Evolutionary conservation across 1,284 basidiomycete species (phyloP), one percentile per base, ranked within the genome.

Genomic region (Ganoderma multipileum): DNA sequence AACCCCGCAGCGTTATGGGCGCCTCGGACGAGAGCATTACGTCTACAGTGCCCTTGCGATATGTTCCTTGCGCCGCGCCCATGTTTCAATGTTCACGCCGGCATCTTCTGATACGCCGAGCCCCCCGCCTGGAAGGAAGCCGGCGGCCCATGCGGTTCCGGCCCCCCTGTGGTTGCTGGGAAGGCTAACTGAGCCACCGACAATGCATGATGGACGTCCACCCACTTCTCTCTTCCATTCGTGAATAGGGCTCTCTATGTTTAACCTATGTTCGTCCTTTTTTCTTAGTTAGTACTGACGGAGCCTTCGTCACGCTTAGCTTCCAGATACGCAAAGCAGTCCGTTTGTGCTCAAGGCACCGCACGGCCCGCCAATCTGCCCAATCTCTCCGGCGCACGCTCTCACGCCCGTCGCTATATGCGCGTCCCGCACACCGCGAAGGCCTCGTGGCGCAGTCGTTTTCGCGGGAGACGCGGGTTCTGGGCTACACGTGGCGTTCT

Each of bases 81-180:
- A 33, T 33, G 33, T 20, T n/a, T 33, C 54, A 57, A 14, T 57
- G 30, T 57, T 11, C 30, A 6, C 55, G 33, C 55, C 55, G 55
- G 55, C 33, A 57, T 57, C 33, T 57, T 57, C 55, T 57, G 55
- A 57, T 57, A 36, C 33, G 30, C 55, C 55, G 55, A 36, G 2
- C 7, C 33, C 55, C 14, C 33, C 55, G 55, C 28, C 18, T 23
- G 23, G 11, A 26, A 50, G 47, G 20, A 38, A 9, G 33, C 20
- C 6, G 55, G 20, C 55, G 55, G 16, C 55, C 18, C 55, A 38
- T 23, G 52, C 26, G 30, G 16, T 18, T 58, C 33, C 33, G 55
- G 36, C 11, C 55, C 55, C 55, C 8, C 33, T 28, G 20, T 58
- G 55, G 38, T 36, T 54, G 55, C 33, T 58, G 8, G 7, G 33